These are phyloP conservation scores for Cryptococcus wingfieldii DNA, from an alignment of 1,284 basidiomycete genomes.

Conservation along the genomic window DNA sequence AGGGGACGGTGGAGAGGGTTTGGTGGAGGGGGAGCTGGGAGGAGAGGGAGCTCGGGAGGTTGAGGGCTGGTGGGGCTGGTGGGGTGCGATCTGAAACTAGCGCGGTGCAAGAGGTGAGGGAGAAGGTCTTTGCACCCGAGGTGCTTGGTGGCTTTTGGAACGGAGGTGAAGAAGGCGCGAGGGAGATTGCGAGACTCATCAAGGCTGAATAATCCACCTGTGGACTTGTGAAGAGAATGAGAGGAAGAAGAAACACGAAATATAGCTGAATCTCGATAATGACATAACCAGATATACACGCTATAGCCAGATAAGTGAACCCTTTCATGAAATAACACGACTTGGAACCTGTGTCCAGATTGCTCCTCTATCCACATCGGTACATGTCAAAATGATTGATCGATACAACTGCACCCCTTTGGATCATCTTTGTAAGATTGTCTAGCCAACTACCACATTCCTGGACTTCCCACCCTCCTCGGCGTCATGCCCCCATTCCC, in stretches of 20 bases:
- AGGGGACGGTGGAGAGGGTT: slow-evolving; percentile 66
- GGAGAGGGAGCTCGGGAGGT: slow-evolving; percentile 41
- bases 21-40: slow-evolving; percentile 70
- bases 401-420: no score
- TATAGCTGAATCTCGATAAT: no score
- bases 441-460: slow-evolving; percentile 10
- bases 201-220: slow-evolving; percentile 29
- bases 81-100: neutral
- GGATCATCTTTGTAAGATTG: no score
- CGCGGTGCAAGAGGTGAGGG: slow-evolving; percentile 1
- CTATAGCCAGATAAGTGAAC: no score
- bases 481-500: slow-evolving; percentile 5
- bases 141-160: slow-evolving; percentile 38
- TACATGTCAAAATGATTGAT: no score
- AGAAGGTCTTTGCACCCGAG: slow-evolving; percentile 16
- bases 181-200: slow-evolving; percentile 29
- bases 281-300: no score
- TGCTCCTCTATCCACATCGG: no score
- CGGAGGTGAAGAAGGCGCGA: slow-evolving; percentile 37
- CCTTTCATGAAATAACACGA: no score
- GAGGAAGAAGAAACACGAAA: no score
- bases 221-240: neutral
- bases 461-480: slow-evolving; percentile 15
- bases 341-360: no score
- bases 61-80: slow-evolving; percentile 8